Base-by-base conservation (phyloP, 1,139 yeast species). In the Geotrichum europaeum region DNA sequence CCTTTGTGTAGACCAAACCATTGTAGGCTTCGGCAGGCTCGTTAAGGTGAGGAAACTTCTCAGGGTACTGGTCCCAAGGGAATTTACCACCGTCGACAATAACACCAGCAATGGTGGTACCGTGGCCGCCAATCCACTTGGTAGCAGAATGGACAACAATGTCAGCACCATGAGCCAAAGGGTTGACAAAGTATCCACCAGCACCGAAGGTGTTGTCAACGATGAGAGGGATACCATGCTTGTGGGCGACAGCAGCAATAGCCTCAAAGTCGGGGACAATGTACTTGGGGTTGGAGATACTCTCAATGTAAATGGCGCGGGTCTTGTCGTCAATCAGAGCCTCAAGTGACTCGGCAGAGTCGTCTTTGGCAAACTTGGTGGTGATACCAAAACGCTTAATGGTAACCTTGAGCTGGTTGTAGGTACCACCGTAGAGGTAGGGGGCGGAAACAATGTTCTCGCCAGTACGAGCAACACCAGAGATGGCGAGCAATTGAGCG, bases 121-220 rank as follows among this genome's bases (percentile, higher is more conserved):
- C 98, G 73, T 92, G 98, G 64, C 97, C 99, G 67, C 96, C 96
- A 68, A 94, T 91, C 97, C 97, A 94, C 76, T 94, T 94, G 61
- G 98, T 94, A 60, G 97, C 97, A 61, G 97, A 91, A 76, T 92
- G 97, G 30, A 82, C 80, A 43, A 84, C 82, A 65, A 90, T 87
- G 72, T 90, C 96, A 52, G 90, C 98, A 67, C 98, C 98, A 70
- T 83, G 88, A 65, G 87, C 88, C 67, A 94, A 76, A 65, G 99
- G 99, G 69, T 83, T 85, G 64, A 90, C 82, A 69, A 89, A 82
- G 79, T 77, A 91, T 57, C 98, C 98, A 75, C 96, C 97, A 54
- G 97, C 97, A 72, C 97, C 98, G 70, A 92, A 92, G 36, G 99
- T 94, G 83, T 94, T 94, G 78, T 94, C 99, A 54, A 89, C 97